phyloP scores from a whole-genome alignment of 208 protist species.

The Acanthamoeba sp. region DNA sequence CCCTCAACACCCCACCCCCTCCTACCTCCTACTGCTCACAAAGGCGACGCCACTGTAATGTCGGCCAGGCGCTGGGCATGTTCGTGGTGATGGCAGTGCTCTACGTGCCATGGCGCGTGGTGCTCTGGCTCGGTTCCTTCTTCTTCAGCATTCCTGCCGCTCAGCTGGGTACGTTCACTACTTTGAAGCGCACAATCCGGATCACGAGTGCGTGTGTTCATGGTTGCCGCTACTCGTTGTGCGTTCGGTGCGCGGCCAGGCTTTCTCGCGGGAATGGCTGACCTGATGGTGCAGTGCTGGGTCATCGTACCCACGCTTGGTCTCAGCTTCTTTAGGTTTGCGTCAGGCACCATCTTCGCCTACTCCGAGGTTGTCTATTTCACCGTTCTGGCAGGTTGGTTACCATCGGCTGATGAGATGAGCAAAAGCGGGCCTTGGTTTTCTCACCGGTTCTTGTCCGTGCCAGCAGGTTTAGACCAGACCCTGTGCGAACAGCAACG shows the following conservation, averaged over 20 bases:
- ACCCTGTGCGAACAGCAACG: not conserved
- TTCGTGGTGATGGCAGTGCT: conserved; percentile 31
- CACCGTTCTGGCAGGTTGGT: not conserved
- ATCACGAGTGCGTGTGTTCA: no score
- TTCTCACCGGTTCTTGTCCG: not conserved
- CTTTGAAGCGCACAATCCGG: no score
- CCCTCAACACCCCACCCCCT: not conserved
- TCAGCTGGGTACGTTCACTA: not conserved
- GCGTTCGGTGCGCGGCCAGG: not conserved
- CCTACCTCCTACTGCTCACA: not conserved
- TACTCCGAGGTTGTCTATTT: conserved; percentile 45
- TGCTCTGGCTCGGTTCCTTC: conserved; percentile 26
- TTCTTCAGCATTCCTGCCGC: conserved; percentile 18
- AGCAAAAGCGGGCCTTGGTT: no score
- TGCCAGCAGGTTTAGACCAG: not conserved
- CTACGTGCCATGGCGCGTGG: not conserved
- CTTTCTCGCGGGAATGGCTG: not conserved
- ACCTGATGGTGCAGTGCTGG: conserved; percentile 52
- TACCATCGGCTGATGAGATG: no score
- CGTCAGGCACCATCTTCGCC: conserved; percentile 27
- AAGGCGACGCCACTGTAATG: not conserved
- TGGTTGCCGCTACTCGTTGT: no score
- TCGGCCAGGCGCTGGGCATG: not conserved
- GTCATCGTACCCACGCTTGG: conserved; percentile 16
- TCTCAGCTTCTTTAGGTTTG: conserved; percentile 46